phyloP scores from a whole-genome alignment of 164 flowering plant species.

The Tetracentron sinense region DNA sequence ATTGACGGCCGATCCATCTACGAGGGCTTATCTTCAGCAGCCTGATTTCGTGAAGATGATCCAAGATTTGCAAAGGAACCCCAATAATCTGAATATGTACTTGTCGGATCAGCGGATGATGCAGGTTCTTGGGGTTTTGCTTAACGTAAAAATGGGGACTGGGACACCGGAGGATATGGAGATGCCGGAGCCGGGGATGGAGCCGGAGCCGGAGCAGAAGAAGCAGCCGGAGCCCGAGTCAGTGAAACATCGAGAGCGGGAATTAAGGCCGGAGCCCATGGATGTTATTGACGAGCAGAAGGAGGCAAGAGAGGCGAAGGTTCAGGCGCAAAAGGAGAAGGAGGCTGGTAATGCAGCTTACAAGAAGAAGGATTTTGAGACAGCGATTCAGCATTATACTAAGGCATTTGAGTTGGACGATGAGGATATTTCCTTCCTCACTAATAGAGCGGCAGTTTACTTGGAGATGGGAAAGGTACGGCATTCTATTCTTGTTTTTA shows the following conservation, averaged over 20 bases:
- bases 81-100: slow-evolving; percentile 63
- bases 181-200: slow-evolving; percentile 27
- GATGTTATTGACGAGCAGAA: slow-evolving; percentile 55
- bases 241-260: slow-evolving; percentile 32
- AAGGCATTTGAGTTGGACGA: slow-evolving; percentile 80
- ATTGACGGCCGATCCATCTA: slow-evolving; percentile 72
- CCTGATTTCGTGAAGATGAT: slow-evolving; percentile 86
- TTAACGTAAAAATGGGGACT: slow-evolving; percentile 53
- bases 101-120: slow-evolving; percentile 86
- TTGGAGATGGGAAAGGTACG: slow-evolving; percentile 95
- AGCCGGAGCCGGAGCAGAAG: slow-evolving; percentile 24
- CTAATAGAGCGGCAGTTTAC: slow-evolving; percentile 90
- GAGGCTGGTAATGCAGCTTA: slow-evolving; percentile 91
- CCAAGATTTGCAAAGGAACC: slow-evolving; percentile 86
- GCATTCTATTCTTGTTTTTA: not conserved
- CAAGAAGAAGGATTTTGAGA: slow-evolving; percentile 94
- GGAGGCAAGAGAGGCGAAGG: slow-evolving; percentile 58
- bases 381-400: slow-evolving; percentile 67
- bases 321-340: slow-evolving; percentile 73
- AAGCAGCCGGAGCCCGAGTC: slow-evolving; percentile 28
- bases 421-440: slow-evolving; percentile 79
- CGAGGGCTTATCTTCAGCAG: slow-evolving; percentile 62
- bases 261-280: slow-evolving; percentile 45
- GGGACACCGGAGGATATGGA: slow-evolving; percentile 45
- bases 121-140: slow-evolving; percentile 76